A percentile compares a stretch with the other conserved stretches of the same genome.
phyloP scores from a whole-genome alignment of 2,329 filamentous ascomycete genomes.

The Cryphonectria radicalis region DNA sequence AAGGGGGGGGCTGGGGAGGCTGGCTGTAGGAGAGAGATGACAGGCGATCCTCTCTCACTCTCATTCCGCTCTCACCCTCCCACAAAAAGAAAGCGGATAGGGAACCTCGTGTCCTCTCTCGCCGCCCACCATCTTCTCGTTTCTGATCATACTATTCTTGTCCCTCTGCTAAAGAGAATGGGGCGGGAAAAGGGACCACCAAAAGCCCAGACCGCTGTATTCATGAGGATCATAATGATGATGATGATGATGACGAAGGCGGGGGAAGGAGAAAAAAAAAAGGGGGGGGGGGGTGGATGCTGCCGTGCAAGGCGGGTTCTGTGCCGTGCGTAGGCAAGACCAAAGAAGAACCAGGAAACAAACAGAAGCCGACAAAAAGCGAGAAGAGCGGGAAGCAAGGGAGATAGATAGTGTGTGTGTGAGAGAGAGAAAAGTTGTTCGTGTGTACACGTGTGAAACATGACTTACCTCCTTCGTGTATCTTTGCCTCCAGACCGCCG shows the following conservation, averaged over 20 bases:
- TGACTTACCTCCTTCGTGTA: constrained; percentile 88
- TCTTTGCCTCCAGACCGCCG: constrained; percentile 84
- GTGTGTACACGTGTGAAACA: constrained; percentile 23
- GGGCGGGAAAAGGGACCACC: neutral
- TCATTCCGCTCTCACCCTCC: neutral
- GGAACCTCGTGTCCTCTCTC: constrained; percentile 17
- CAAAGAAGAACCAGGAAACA: neutral
- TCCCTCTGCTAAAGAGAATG: constrained; percentile 16
- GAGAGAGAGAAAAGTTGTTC: neutral
- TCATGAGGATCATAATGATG: neutral
- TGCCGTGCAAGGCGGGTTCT: constrained; percentile 22
- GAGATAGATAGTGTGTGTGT: neutral
- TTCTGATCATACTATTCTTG: neutral
- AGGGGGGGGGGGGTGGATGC: neutral
- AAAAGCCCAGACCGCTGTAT: constrained; percentile 4
- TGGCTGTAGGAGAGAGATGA: constrained; percentile 30
- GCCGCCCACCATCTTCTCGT: constrained; percentile 21
- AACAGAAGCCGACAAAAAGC: constrained; percentile 37
- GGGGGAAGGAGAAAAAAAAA: too few relatives aligned
- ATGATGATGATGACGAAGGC: too few relatives aligned
- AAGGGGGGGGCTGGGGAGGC: neutral
- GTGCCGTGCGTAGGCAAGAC: neutral
- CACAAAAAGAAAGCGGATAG: neutral
- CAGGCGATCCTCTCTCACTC: constrained; percentile 24
- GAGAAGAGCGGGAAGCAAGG: constrained; percentile 31